Conservation (phyloP, 1,284 basidiomycete species). For the Pholiota adiposa region DNA sequence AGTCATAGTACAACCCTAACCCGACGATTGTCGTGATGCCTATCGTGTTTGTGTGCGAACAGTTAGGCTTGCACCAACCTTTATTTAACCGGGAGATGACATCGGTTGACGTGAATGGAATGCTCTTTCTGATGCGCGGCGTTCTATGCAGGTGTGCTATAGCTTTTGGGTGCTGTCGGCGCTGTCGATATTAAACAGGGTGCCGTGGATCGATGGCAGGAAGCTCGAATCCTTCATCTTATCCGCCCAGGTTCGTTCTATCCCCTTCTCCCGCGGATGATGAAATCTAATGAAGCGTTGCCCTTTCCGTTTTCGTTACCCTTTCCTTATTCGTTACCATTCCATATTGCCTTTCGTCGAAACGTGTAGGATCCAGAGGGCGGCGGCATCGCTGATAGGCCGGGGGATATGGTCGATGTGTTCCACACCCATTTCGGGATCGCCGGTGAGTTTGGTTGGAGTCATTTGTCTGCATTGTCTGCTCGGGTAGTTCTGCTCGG, state of each 20-base stretch:
- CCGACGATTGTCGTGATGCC: not conserved
- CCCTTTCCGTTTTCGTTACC: too few relatives aligned
- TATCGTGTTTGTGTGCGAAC: slow-evolving; percentile 1
- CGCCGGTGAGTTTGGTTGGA: slow-evolving; percentile 65
- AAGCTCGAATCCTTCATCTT: slow-evolving; percentile 86
- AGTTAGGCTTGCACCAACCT: not conserved
- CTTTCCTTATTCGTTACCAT: too few relatives aligned
- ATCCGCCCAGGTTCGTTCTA: slow-evolving; percentile 75
- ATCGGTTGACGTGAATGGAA: not conserved
- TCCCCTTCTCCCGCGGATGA: not conserved
- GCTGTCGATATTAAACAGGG: slow-evolving; percentile 82
- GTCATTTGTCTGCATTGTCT: not conserved
- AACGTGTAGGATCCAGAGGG: slow-evolving; percentile 77
- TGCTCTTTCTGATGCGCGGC: not conserved
- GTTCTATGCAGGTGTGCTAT: slow-evolving; percentile 92
- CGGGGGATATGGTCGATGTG: slow-evolving; percentile 93
- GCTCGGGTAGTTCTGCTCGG: not conserved
- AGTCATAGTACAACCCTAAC: not conserved
- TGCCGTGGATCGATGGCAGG: slow-evolving; percentile 91
- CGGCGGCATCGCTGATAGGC: slow-evolving; percentile 94
- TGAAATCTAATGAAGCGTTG: not conserved
- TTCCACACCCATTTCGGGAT: slow-evolving; percentile 96
- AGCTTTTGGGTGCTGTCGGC: slow-evolving; percentile 96
- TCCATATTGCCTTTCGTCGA: slow-evolving; percentile 3
- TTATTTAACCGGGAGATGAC: not conserved